A percentile compares a stretch with the other conserved stretches of the same genome.
These are phyloP conservation scores for Scheffersomyces insectosa DNA, from an alignment of 1,139 yeast species.

Conservation along the genomic window DNA sequence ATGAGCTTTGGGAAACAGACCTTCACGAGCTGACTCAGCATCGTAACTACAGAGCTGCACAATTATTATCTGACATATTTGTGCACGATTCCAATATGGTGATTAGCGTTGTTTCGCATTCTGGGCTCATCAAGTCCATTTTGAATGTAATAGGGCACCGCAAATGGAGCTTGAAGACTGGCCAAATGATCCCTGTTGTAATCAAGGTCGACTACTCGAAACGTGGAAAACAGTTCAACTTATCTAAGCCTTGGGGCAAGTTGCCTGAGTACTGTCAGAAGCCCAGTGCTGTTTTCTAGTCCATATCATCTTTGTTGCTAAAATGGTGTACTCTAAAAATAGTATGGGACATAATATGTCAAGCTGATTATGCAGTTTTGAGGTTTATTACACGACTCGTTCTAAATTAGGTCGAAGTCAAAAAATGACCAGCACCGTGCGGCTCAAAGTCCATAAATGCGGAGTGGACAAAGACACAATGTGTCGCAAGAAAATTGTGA, in stretches of 20 bases:
- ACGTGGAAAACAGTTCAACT: constrained; percentile 5
- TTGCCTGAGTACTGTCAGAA: background rate
- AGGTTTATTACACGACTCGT: too few relatives aligned
- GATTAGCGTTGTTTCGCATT: constrained; percentile 36
- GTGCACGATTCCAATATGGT: constrained; percentile 23
- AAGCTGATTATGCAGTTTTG: too few relatives aligned
- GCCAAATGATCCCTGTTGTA: constrained; percentile 19
- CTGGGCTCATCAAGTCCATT: constrained; percentile 33
- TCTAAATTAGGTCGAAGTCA: too few relatives aligned
- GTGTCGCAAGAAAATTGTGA: too few relatives aligned
- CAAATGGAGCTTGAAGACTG: constrained; percentile 13
- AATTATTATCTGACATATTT: constrained; percentile 33
- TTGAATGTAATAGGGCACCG: constrained; percentile 30
- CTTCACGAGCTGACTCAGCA: constrained; percentile 29
- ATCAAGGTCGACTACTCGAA: constrained; percentile 9
- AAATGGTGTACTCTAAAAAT: too few relatives aligned
- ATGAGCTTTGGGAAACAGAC: constrained; percentile 27
- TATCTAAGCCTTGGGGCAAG: constrained; percentile 6
- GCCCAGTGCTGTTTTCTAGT: too few relatives aligned
- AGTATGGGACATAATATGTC: too few relatives aligned
- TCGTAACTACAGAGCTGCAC: constrained; percentile 27
- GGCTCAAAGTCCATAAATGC: too few relatives aligned
- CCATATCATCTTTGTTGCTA: too few relatives aligned
- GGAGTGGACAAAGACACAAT: too few relatives aligned
- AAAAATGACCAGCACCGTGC: too few relatives aligned